These are phyloP conservation scores for Zygoascus ofunaensis DNA, from an alignment of 805 yeast species.

Conservation along the genomic window DNA sequence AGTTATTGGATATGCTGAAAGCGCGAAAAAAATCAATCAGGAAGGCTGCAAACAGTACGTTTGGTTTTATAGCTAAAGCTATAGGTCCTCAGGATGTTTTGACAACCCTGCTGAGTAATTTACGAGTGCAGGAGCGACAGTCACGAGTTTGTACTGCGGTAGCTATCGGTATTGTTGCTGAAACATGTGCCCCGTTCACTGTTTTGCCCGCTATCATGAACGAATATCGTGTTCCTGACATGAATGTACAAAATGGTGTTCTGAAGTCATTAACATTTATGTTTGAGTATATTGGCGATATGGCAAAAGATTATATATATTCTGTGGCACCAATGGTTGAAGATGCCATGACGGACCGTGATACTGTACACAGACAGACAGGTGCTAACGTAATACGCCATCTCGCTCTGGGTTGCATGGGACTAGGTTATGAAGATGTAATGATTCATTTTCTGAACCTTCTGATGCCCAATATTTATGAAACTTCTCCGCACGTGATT, in stretches of 20 bases:
- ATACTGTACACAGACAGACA: constrained; percentile 88
- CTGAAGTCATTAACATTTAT: constrained; percentile 81
- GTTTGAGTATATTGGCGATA: constrained; percentile 82
- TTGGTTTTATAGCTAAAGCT: constrained; percentile 83
- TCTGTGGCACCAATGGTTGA: constrained; percentile 71
- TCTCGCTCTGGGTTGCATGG: constrained; percentile 69
- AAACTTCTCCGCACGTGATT: constrained; percentile 93
- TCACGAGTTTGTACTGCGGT: constrained; percentile 94
- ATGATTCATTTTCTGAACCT: constrained; percentile 76
- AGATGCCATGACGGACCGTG: constrained; percentile 85
- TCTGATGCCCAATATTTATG: constrained; percentile 80
- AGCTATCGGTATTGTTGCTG: constrained; percentile 95
- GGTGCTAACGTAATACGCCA: constrained; percentile 83
- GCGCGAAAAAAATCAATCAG: constrained; percentile 70
- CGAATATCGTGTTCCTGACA: constrained; percentile 86
- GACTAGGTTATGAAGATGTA: constrained; percentile 68
- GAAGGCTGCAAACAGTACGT: constrained; percentile 78
- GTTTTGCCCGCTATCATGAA: constrained; percentile 92
- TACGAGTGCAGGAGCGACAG: constrained; percentile 92
- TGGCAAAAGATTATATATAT: constrained; percentile 73
- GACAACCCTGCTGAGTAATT: constrained; percentile 70
- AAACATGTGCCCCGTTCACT: constrained; percentile 84
- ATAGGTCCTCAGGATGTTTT: constrained; percentile 95
- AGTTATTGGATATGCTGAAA: constrained; percentile 78
- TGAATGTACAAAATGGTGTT: constrained; percentile 92